A percentile compares a stretch with the other conserved stretches of the same genome.
Evolutionary conservation across 306 rosid species (phyloP).

Genomic region (Rubus idaeus): DNA sequence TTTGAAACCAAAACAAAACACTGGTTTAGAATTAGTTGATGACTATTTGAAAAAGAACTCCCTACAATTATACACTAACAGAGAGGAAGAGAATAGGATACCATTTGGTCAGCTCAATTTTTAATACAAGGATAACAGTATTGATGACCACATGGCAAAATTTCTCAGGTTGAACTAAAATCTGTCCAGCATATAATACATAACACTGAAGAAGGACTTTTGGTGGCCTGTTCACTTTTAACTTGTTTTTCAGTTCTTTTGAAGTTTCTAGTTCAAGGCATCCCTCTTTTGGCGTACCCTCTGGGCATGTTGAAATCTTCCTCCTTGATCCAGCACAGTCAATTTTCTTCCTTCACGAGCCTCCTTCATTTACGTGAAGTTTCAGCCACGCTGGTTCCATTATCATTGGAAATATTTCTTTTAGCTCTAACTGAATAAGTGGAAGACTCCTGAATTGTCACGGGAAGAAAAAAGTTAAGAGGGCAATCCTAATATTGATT

Average conservation of each 20-base stretch:
- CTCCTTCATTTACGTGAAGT: constrained; percentile 54
- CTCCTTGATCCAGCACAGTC: constrained; percentile 28
- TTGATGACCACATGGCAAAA: constrained; percentile 86
- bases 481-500: neutral
- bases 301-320: constrained; percentile 13
- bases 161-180: constrained; percentile 69
- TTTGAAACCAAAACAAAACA: neutral
- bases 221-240: constrained; percentile 31
- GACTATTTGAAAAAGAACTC: neutral
- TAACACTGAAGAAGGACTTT: constrained; percentile 39
- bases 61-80: neutral
- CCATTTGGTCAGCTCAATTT: constrained; percentile 69
- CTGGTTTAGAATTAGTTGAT: neutral
- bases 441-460: constrained; percentile 48
- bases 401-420: constrained; percentile 37
- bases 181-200: constrained; percentile 88
- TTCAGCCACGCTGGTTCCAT: constrained; percentile 31
- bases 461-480: constrained; percentile 7
- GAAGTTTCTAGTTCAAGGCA: constrained; percentile 37
- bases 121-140: constrained; percentile 83
- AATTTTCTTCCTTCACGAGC: constrained; percentile 30
- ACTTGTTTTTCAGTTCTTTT: constrained; percentile 22
- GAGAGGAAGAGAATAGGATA: constrained; percentile 32
- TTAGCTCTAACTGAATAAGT: constrained; percentile 41
- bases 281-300: constrained; percentile 37